phyloP scores from a whole-genome alignment of 495 filamentous ascomycete species.

The Talaromyces adpressus region DNA sequence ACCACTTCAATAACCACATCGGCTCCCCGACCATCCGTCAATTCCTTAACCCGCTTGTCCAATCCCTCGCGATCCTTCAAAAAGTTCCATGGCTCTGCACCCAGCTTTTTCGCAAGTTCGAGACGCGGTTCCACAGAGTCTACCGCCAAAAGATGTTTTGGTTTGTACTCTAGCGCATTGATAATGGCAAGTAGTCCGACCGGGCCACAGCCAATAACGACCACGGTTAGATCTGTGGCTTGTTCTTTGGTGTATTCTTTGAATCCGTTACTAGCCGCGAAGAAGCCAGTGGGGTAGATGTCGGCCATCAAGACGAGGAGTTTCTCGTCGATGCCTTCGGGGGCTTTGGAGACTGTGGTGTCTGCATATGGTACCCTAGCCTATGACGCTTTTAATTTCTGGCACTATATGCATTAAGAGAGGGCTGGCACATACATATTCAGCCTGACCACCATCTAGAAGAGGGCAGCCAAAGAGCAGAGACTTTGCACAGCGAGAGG shows the following conservation, averaged over 20 bases:
- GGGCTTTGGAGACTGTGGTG: slow-evolving; percentile 70
- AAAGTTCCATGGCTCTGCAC: slow-evolving; percentile 85
- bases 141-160: slow-evolving; percentile 77
- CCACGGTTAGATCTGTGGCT: slow-evolving; percentile 62
- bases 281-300: slow-evolving; percentile 81
- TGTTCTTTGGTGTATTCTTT: slow-evolving; percentile 53
- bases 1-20: slow-evolving; percentile 93
- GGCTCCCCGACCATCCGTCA: slow-evolving; percentile 77
- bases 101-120: slow-evolving; percentile 66
- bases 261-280: slow-evolving; percentile 81
- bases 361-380: slow-evolving; percentile 81
- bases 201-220: slow-evolving; percentile 84
- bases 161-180: slow-evolving; percentile 71
- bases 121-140: slow-evolving; percentile 76
- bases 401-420: background rate
- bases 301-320: slow-evolving; percentile 85
- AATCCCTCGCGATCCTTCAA: slow-evolving; percentile 59
- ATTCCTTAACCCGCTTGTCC: slow-evolving; percentile 62
- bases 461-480: slow-evolving; percentile 65
- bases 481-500: slow-evolving; percentile 73
- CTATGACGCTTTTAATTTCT: slow-evolving; percentile 15
- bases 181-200: slow-evolving; percentile 85
- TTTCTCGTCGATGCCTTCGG: slow-evolving; percentile 66
- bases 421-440: slow-evolving; percentile 50
- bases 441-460: slow-evolving; percentile 84